Evolutionary conservation across 805 yeast species (phyloP), one percentile per base, ranked within the genome.

Genomic region (Allodekkera sacchari): DNA sequence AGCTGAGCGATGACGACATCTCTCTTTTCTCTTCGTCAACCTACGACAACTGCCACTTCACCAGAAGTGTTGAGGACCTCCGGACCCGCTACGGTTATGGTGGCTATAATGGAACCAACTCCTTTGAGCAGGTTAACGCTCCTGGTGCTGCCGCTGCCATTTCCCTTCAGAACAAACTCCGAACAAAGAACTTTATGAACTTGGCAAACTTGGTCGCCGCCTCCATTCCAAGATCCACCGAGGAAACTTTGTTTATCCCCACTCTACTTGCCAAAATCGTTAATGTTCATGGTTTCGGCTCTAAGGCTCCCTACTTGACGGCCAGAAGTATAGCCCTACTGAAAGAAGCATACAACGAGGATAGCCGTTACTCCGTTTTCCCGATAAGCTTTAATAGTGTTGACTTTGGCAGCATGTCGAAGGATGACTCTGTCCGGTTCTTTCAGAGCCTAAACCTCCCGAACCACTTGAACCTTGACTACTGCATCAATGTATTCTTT

Each of bases 141-240:
- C 85, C 87, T 0, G 87, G 85, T 5, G 72, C 83, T 3, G 77
- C 78, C 2, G 85, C 87, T 13, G 74, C 78, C 20, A 73, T 79
- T 62, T 71, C 68, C 6, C 55, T 62, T 27, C 66, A 66, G 33
- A 65, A 67, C 38, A 59, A 53, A 30, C 54, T 62, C 34, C 55
- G 65, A 18, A 64, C 70, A 21, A 57, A 57, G 30, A 57, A 64
- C 39, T 61, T 66, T 27, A 45, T 66, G 28, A 68, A 67, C 43
- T 49, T 73, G 31, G 73, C 78, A 1, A 66, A 67, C 15, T 51
- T 73, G 18, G 85, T 81, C 5, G 83, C 89, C 0, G 66, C 80
- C 38, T 71, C 89, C 0, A 68, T 79, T 7, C 92, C 89, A 6
- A 61, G 92, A 48, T 71, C 82, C 12, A 81, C 89, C 0, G 88